Evolutionary conservation across 148 eudicot species (phyloP).

Genomic region (Vaccinium darrowii): DNA sequence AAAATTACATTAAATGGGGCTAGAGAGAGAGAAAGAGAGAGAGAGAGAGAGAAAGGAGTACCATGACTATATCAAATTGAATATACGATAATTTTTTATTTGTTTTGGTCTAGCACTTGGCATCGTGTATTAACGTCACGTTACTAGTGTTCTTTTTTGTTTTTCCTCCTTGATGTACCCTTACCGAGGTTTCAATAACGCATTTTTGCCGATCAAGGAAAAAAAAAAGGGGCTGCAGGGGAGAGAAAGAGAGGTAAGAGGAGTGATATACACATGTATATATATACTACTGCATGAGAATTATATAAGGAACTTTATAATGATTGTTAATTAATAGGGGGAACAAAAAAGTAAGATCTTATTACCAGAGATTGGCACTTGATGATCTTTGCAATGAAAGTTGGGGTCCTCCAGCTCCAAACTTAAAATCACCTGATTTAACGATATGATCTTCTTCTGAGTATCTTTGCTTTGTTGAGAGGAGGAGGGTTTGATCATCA

Average conservation of each 20-base stretch:
- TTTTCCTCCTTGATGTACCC: too few relatives aligned
- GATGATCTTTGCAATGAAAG: conserved; percentile 50
- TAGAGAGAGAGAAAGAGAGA: too few relatives aligned
- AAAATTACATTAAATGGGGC: too few relatives aligned
- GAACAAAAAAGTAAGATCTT: neutral
- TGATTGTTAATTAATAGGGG: neutral
- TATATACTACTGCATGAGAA: neutral
- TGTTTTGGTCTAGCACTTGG: too few relatives aligned
- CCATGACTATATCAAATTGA: neutral
- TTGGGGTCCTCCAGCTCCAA: conserved; percentile 37
- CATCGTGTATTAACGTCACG: too few relatives aligned
- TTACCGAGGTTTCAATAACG: too few relatives aligned
- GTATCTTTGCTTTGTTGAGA: conserved; percentile 31
- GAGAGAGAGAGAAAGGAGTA: neutral
- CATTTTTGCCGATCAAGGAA: too few relatives aligned
- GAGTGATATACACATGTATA: neutral
- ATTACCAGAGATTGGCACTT: conserved; percentile 46
- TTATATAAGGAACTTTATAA: neutral
- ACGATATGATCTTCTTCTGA: neutral
- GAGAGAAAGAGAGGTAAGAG: too few relatives aligned
- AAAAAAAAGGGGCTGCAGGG: too few relatives aligned
- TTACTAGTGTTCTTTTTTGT: too few relatives aligned
- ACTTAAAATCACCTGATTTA: conserved; percentile 6
- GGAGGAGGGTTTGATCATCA: conserved; percentile 1
- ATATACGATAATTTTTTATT: too few relatives aligned